Base-by-base conservation (phyloP, 78 protist genomes). In the Dictyostelium brefeldianum region DNA sequence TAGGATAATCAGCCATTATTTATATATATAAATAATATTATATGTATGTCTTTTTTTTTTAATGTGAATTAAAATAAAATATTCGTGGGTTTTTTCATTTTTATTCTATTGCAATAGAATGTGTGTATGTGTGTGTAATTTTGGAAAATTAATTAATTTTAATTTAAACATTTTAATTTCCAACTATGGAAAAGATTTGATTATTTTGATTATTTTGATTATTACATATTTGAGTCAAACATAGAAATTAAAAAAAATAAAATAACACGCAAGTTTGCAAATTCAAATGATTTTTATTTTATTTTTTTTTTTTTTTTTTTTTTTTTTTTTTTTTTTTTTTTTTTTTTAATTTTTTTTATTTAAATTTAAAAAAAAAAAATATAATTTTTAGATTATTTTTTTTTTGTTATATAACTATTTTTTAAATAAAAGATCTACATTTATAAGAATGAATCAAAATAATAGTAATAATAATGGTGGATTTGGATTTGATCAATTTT, bases 401-500 rank as follows among this genome's bases (percentile, higher is more conserved):
- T 57, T 2, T 57, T n/a, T n/a, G n/a, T 57, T 27, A 57, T n/a
- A 57, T 8, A 57, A 57, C n/a, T n/a, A n/a, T n/a, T n/a, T n/a
- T n/a, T n/a, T n/a, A n/a, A n/a, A n/a, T n/a, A n/a, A n/a, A n/a
- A n/a, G n/a, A n/a, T n/a, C n/a, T n/a, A n/a, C n/a, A n/a, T n/a
- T n/a, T 27, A 12, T 27, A 29, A 65, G 29, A 67, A 67, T 67
- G 75, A 67, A 67, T 67, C 70, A 62, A 62, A 62, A 10, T 62
- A n/a, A 10, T n/a, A 10, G 67, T n/a, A n/a, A n/a, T 57, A 41
- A 41, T 5, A 31, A 20, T 25, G 47, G 47, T 29, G 75, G 75
- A 67, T 67, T 67, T 67, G 81, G 81, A 10, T 75, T 75, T 75
- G 81, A 75, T 75, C 81, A 50, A 75, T 75, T 75, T 75, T 46